A percentile compares a stretch with the other conserved stretches of the same genome.
These are phyloP conservation scores for Haplographium delicatum DNA, from an alignment of 495 filamentous ascomycete species.

Conservation along the genomic window DNA sequence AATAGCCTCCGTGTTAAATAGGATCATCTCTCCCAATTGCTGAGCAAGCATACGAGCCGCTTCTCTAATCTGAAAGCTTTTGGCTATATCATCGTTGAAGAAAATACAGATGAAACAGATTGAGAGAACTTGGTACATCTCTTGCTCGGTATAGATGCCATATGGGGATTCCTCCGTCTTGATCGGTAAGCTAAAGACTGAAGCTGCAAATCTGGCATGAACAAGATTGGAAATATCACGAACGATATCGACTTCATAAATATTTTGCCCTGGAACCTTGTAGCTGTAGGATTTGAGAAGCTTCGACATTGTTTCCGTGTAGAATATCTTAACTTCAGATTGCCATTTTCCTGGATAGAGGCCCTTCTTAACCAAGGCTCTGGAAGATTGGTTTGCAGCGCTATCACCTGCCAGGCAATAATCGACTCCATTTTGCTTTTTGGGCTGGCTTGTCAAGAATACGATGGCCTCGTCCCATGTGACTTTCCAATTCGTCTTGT, in stretches of 20 bases:
- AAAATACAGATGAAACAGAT: conserved; percentile 55
- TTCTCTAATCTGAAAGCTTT: conserved; percentile 52
- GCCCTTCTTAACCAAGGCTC: conserved; percentile 52
- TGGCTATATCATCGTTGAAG: conserved; percentile 42
- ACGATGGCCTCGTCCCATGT: conserved; percentile 55
- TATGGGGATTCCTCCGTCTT: conserved; percentile 62
- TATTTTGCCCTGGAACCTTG: conserved; percentile 33
- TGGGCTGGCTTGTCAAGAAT: conserved; percentile 46
- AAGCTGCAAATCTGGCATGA: conserved; percentile 66
- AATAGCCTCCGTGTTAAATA: conserved; percentile 61
- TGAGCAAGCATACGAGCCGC: conserved; percentile 56
- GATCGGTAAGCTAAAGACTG: conserved; percentile 67
- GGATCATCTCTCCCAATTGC: conserved; percentile 57
- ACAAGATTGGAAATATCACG: conserved; percentile 72
- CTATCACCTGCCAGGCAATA: conserved; percentile 55
- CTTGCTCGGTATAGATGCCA: conserved; percentile 72
- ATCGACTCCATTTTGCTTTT: conserved; percentile 36
- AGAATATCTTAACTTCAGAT: conserved; percentile 54
- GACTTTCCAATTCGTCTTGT: conserved; percentile 55
- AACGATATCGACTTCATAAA: conserved; percentile 66
- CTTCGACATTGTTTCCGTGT: conserved; percentile 56
- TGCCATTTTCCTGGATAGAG: conserved; percentile 53
- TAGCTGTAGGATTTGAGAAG: conserved; percentile 62
- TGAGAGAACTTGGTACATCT: conserved; percentile 71
- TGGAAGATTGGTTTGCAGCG: conserved; percentile 36